Conservation (phyloP, 2,329 filamentous ascomycete genomes). For the Epichloe aotearoae region DNA sequence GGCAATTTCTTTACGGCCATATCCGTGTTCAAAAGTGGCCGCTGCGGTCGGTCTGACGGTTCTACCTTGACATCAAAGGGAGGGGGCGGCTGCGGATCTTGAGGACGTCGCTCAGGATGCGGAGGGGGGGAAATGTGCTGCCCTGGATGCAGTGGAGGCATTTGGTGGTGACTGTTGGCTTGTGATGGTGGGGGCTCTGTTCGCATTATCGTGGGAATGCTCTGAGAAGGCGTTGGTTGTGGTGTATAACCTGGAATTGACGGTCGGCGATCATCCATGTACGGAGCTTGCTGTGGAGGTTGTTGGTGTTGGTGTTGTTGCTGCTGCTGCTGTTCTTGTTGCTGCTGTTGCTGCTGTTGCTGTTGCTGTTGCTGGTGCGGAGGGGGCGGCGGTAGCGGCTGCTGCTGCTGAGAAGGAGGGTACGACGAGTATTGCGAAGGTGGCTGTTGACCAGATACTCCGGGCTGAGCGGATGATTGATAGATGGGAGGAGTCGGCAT, state of each 20-base stretch:
- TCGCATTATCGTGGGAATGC: constrained; percentile 30
- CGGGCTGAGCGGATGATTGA: constrained; percentile 30
- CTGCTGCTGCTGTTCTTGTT: accelerated
- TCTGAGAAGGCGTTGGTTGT: constrained; percentile 40
- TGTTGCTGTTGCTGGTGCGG: background rate
- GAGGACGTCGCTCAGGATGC: constrained; percentile 28
- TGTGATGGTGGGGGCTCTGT: constrained; percentile 48
- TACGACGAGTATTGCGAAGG: constrained; percentile 28
- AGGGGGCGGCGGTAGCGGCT: constrained; percentile 1
- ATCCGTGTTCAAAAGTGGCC: constrained; percentile 36
- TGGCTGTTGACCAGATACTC: constrained; percentile 22
- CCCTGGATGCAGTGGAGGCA: constrained; percentile 22
- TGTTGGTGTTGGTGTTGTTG: constrained; percentile 12
- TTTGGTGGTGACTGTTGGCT: constrained; percentile 37
- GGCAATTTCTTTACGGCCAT: constrained; percentile 48
- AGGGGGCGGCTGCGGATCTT: constrained; percentile 38
- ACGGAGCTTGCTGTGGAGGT: constrained; percentile 43
- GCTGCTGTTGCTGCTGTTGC: constrained; percentile 9
- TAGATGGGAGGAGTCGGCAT: constrained; percentile 80
- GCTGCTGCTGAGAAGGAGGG: constrained; percentile 21
- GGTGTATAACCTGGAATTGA: constrained; percentile 51
- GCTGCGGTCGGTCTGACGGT: constrained; percentile 31
- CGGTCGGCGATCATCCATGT: constrained; percentile 63
- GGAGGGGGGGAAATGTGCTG: constrained; percentile 43
- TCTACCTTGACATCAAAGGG: constrained; percentile 34